Base-by-base conservation (phyloP, 192 early-diverging fungal species). In the Chytriomyces confervae region DNA sequence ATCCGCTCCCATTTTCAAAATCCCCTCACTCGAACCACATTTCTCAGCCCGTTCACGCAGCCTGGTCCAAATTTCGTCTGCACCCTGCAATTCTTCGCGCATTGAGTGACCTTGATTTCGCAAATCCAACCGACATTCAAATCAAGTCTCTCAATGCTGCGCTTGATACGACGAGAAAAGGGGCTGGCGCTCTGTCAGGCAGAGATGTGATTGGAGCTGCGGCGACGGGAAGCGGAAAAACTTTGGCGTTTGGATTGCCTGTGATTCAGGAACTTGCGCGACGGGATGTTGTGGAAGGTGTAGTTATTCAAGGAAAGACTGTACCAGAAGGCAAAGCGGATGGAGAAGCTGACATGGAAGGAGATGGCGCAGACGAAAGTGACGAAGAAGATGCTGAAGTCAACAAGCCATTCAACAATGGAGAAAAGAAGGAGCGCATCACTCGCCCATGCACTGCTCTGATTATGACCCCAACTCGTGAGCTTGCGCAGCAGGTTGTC, bases 211-310 rank as follows among this genome's bases (percentile, higher is more conserved):
- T 99, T 46, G 97, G 97, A 23, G 93, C 93, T 8, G 96, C 97
- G 1, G 94, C 96, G 76, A 99, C 97, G 5, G 90, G 84, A 69
- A 77, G 77, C 47, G 47, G 70, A 6, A 81, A 99, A 84, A 99
- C 97, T 5, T 84, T 99, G 65, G 95, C 95, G 0, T 99, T 96
- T 85, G 96, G 96, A 18, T 86, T 99, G 60, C 97, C 97, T 13
- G 95, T 99, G 57, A 75, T 97, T 43, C 91, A 96, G 51, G 88
- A 82, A 49, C 79, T 95, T 44, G 61, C 61, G 5, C 20, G 51
- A 23, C 50, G 62, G 9, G 74, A 80, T 78, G 62, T 51, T n/a
- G 49, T 13, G 50, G 71, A 79, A 50, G 57, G 72, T 13, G 53
- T 48, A 11, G 24, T 60, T 49, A 50, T 75, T 43, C 51, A 23